Conservation (phyloP, 2,329 filamentous ascomycete species). For the Alternaria arborescens region DNA sequence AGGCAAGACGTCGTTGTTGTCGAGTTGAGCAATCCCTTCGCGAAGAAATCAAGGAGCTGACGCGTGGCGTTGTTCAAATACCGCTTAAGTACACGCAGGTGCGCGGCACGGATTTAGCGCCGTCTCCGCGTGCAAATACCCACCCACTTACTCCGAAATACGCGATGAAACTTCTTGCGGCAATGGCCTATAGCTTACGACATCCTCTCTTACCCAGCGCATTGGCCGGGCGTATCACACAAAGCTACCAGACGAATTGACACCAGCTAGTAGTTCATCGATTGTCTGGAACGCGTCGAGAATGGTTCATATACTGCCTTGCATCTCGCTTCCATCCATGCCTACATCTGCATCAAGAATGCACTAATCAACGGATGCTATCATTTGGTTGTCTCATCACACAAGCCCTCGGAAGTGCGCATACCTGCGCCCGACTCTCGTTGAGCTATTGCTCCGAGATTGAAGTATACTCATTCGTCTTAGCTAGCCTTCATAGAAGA, state of each 20-base stretch:
- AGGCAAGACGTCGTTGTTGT: not conserved
- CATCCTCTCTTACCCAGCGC: not conserved
- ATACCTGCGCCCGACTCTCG: slow-evolving; percentile 3
- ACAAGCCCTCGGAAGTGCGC: not conserved
- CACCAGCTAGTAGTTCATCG: not conserved
- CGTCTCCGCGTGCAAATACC: not conserved
- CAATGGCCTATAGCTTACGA: not conserved
- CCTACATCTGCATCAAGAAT: no score
- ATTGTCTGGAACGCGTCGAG: not conserved
- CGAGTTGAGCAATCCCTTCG: slow-evolving; percentile 2
- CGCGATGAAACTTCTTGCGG: not conserved
- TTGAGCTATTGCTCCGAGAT: slow-evolving; percentile 1
- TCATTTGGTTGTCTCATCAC: not conserved
- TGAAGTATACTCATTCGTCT: not conserved
- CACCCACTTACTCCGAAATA: not conserved
- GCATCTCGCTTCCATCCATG: no score
- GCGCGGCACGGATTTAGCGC: not conserved
- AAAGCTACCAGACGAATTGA: not conserved
- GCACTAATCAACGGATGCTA: not conserved
- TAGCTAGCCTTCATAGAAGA: not conserved
- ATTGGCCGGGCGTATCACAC: not conserved
- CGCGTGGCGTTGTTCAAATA: not conserved
- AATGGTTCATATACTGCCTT: not conserved
- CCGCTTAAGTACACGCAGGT: not conserved
- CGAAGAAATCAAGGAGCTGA: not conserved